A percentile compares a stretch with the other conserved stretches of the same genome.
Conservation (phyloP, 2,329 filamentous ascomycete species). For the Coniochaeta hoffmannii region DNA sequence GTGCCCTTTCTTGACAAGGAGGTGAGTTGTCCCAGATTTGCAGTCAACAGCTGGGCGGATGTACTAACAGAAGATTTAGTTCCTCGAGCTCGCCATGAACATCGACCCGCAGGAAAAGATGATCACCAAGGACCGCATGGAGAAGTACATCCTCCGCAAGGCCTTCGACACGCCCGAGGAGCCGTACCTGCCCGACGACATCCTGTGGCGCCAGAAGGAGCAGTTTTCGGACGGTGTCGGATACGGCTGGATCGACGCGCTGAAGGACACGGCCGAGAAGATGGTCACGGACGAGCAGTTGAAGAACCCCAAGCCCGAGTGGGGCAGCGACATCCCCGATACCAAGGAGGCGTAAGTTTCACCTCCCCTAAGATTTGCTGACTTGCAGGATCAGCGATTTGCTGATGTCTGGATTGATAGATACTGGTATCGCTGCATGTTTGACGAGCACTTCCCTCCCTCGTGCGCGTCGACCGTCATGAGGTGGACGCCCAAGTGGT, state of each 20-base stretch:
- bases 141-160: conserved; percentile 97
- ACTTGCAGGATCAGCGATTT: background rate
- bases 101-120: conserved; percentile 93
- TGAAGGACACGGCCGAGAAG: conserved; percentile 88
- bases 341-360: conserved; percentile 82
- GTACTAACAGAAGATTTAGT: conserved; percentile 38
- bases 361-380: background rate
- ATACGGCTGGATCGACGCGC: conserved; percentile 96
- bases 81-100: conserved; percentile 88
- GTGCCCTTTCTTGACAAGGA: conserved; percentile 94
- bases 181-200: conserved; percentile 91
- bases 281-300: conserved; percentile 95
- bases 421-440: conserved; percentile 98
- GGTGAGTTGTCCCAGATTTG: conserved; percentile 27
- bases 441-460: conserved; percentile 95
- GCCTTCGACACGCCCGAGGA: conserved; percentile 92
- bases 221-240: conserved; percentile 98
- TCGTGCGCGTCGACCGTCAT: conserved; percentile 88
- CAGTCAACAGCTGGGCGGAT: background rate
- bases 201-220: conserved; percentile 98
- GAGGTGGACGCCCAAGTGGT: conserved; percentile 98
- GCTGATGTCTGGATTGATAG: conserved; percentile 31
- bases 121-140: conserved; percentile 81
- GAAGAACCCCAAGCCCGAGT: conserved; percentile 95
- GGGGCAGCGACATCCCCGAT: conserved; percentile 87